Evolutionary conservation across 1,284 basidiomycete species (phyloP).

Genomic region (Irpex sp.): DNA sequence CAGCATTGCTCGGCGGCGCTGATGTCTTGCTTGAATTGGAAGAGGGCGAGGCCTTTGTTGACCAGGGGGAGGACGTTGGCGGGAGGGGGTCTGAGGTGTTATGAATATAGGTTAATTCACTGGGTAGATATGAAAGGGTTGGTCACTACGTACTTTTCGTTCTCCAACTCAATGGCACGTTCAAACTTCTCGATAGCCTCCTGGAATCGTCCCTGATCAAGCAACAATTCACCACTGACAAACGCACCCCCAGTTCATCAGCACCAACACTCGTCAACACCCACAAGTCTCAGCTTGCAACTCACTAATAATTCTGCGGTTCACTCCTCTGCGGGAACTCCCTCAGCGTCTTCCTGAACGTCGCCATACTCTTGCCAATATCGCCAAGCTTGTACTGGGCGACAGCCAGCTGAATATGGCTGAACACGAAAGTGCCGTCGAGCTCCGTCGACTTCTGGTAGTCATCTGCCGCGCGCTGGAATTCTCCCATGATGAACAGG

Average conservation of each 20-base stretch:
- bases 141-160: constrained; percentile 49
- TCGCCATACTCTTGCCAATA: constrained; percentile 79
- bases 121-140: background rate
- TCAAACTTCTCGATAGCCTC: constrained; percentile 98
- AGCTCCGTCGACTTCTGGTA: constrained; percentile 87
- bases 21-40: constrained; percentile 95
- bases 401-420: constrained; percentile 95
- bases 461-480: constrained; percentile 81
- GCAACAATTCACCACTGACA: constrained; percentile 85
- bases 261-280: background rate
- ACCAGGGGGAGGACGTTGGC: constrained; percentile 90
- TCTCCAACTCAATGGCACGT: constrained; percentile 87
- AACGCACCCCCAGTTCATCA: background rate
- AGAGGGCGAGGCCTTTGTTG: constrained; percentile 95
- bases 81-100: constrained; percentile 44
- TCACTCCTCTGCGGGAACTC: constrained; percentile 83
- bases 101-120: background rate
- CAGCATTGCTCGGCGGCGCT: constrained; percentile 82
- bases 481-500: constrained; percentile 94
- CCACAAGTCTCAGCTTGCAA: constrained; percentile 12
- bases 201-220: constrained; percentile 89
- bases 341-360: constrained; percentile 81
- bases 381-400: constrained; percentile 93
- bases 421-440: constrained; percentile 87
- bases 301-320: constrained; percentile 90